These are phyloP conservation scores for Coix lacrymajobi DNA, from an alignment of 176 grass and related monocot genomes.

Conservation along the genomic window DNA sequence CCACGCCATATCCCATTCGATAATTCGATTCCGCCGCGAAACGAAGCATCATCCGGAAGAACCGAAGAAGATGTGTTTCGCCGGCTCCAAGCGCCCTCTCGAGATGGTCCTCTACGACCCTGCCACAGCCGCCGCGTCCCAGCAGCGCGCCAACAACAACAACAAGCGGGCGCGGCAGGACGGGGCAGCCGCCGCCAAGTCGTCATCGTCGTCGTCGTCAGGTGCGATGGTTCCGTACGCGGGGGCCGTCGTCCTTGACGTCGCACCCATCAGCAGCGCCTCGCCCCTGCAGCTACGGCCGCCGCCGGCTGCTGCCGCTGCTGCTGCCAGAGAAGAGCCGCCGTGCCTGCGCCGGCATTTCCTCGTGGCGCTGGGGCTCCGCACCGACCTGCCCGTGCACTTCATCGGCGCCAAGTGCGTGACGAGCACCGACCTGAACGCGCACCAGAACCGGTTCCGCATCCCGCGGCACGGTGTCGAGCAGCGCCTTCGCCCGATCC, in stretches of 20 bases:
- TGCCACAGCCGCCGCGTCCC: not conserved
- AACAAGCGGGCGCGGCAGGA: not conserved
- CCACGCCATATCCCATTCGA: not conserved
- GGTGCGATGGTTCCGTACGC: not conserved
- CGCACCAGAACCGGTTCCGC: conserved; percentile 40
- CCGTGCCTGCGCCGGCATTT: conserved; percentile 14
- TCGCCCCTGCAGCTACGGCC: not conserved
- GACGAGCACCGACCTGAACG: not conserved
- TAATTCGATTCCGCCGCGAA: not conserved
- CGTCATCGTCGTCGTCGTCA: not conserved
- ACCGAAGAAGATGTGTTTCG: not conserved
- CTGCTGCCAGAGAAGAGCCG: not conserved
- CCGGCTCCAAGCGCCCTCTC: not conserved
- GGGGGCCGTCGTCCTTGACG: not conserved
- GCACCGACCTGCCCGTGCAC: not conserved
- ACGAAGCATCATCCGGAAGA: not conserved
- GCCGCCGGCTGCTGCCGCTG: not conserved
- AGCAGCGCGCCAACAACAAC: not conserved
- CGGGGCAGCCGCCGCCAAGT: not conserved
- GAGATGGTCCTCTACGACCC: not conserved
- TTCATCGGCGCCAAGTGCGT: conserved; percentile 17
- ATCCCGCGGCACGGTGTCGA: not conserved
- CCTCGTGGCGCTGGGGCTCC: not conserved
- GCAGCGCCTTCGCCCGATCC: not conserved
- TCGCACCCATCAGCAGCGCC: not conserved